Evolutionary conservation across 441 rosid species (phyloP), one percentile per base, ranked within the genome.

Genomic region (Pelargonium citronellum): DNA sequence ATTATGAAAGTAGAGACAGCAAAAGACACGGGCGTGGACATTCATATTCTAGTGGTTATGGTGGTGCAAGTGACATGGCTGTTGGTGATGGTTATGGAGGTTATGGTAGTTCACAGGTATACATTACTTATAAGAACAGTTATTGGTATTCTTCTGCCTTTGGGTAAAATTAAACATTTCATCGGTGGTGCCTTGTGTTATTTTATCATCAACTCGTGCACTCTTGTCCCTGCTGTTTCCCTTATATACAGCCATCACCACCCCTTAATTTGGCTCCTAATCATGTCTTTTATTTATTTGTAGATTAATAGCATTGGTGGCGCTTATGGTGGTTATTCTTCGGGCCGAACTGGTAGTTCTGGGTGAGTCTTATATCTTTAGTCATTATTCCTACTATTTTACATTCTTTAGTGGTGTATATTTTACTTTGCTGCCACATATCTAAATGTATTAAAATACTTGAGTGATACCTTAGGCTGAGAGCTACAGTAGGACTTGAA

Each of bases 281-380:
- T 27, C 46, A 16, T 67, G 44, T 53, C 24, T 57, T 57, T 7
- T 10, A 17, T 57, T 19, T 11, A 4, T 39, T 43, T 78, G 53
- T 72, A 83, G 87, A 78, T 88, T 68, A 83, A 90, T 67, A 81
- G 88, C 73, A 86, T 87, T 67, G 80, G 88, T 83, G 82, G 89
- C 22, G 88, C 87, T 60, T 95, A 90, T 80, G 92, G 98, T 78
- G 80, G 85, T 78, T 89, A 95, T 77, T 84, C 98, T 64, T 85
- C 96, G 3, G 97, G 92, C 73, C 94, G 95, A 27, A 75, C 83
- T 76, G 80, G 84, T 73, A 69, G 80, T 75, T 85, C 92, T 75
- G 98, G 98, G 99, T 95, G 78, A 85, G 97, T 73, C 41, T 43
- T 67, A 1, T 20, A 9, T 44, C 7, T 61, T 3, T 17, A 22